These are phyloP conservation scores for Pyrus hybrid DNA, from an alignment of 331 rosid species.

Conservation along the genomic window DNA sequence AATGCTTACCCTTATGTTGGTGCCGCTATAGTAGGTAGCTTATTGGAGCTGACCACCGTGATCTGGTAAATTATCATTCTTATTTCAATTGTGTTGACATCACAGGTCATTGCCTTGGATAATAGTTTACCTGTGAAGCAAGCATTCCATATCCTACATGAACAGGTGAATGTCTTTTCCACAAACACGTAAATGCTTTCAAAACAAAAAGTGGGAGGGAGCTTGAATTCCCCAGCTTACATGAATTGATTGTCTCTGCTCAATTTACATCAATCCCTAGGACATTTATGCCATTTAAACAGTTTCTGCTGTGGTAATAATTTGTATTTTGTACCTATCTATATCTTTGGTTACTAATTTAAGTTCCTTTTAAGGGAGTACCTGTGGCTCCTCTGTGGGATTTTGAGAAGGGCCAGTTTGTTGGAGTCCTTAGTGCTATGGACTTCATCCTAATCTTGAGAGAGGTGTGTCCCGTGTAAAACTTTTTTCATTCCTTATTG, in stretches of 20 bases:
- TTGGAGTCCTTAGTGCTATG: constrained; percentile 84
- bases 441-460: constrained; percentile 91
- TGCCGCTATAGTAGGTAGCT: neutral
- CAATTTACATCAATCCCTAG: neutral
- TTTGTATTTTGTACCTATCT: constrained; percentile 7
- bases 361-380: constrained; percentile 56
- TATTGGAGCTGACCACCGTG: neutral
- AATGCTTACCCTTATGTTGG: constrained; percentile 25
- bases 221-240: neutral
- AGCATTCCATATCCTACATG: constrained; percentile 87
- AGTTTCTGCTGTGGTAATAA: constrained; percentile 8
- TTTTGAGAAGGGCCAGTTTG: constrained; percentile 63
- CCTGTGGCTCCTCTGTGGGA: constrained; percentile 96
- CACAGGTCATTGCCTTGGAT: constrained; percentile 83
- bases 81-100: constrained; percentile 17
- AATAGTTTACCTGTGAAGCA: constrained; percentile 82
- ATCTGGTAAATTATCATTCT: neutral
- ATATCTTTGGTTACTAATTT: constrained; percentile 13
- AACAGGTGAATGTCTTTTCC: constrained; percentile 51
- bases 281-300: neutral
- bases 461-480: constrained; percentile 53
- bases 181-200: neutral
- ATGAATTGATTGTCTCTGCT: neutral
- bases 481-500: neutral
- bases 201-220: neutral